phyloP scores from a whole-genome alignment of 768 basidiomycete species.

The Rhizopogon vesiculosus region DNA sequence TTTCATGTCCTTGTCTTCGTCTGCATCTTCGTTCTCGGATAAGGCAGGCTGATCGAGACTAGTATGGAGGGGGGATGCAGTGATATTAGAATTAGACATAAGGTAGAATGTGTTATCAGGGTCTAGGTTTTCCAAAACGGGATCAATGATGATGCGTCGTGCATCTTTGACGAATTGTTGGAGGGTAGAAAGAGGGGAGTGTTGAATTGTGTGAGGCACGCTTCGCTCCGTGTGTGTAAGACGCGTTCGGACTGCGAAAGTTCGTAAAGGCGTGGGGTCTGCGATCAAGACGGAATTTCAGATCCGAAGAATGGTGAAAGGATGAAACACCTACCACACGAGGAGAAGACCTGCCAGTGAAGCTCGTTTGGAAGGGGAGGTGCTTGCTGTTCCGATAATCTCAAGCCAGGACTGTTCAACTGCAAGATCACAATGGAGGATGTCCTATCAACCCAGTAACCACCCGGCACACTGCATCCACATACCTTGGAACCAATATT shows the following conservation, averaged over 20 bases:
- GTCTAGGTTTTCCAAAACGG: constrained; percentile 26
- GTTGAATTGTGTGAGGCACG: constrained; percentile 36
- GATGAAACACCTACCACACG: constrained; percentile 40
- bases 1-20: constrained; percentile 7
- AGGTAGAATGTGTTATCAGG: constrained; percentile 15
- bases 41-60: constrained; percentile 11
- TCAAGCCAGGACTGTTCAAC: constrained; percentile 28
- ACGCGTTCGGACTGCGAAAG: constrained; percentile 38
- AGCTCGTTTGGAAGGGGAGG: constrained; percentile 42
- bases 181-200: constrained; percentile 45
- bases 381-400: constrained; percentile 37
- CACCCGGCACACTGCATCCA: neutral
- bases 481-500: constrained; percentile 32
- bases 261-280: constrained; percentile 55
- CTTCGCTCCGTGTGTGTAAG: constrained; percentile 31
- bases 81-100: constrained; percentile 25
- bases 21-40: constrained; percentile 30
- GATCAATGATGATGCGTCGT: constrained; percentile 44
- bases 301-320: neutral
- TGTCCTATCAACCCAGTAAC: neutral
- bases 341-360: constrained; percentile 59
- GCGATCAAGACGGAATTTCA: neutral
- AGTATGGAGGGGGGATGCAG: constrained; percentile 17
- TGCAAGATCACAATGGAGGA: constrained; percentile 23
- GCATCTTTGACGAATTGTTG: constrained; percentile 55